Conservation (phyloP, 73 alveolate genomes). For the Stentor roeselii region DNA sequence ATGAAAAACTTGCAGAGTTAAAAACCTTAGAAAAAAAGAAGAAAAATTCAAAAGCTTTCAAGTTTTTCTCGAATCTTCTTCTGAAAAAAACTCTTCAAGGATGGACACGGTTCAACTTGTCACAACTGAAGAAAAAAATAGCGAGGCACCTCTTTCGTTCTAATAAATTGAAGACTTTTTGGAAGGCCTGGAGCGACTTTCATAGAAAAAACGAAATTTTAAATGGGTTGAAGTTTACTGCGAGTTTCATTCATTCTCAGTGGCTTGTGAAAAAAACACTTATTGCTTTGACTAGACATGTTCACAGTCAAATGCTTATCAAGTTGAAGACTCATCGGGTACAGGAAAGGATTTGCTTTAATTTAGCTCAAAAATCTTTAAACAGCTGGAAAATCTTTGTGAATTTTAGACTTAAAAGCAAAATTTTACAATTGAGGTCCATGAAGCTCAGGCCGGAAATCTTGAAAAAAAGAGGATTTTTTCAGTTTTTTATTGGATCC, state of each 20-base stretch:
- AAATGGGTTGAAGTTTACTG: constrained; percentile 10
- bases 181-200: background rate
- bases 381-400: background rate
- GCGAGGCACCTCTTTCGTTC: background rate
- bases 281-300: constrained; percentile 10
- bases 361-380: background rate
- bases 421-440: too few species aligned
- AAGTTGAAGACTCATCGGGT: background rate
- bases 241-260: constrained; percentile 5
- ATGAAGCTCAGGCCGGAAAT: background rate
- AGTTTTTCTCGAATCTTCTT: background rate
- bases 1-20: background rate
- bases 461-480: background rate
- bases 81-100: background rate
- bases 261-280: background rate
- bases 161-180: background rate
- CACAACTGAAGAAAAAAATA: background rate
- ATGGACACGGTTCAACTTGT: background rate
- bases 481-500: too few species aligned
- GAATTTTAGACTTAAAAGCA: background rate
- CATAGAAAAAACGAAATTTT: constrained; percentile 5
- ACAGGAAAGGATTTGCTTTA: background rate
- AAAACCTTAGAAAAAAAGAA: background rate
- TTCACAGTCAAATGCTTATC: background rate
- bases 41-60: background rate